Evolutionary conservation across 1,284 basidiomycete species (phyloP).

Genomic region (Trichosporon faecale): DNA sequence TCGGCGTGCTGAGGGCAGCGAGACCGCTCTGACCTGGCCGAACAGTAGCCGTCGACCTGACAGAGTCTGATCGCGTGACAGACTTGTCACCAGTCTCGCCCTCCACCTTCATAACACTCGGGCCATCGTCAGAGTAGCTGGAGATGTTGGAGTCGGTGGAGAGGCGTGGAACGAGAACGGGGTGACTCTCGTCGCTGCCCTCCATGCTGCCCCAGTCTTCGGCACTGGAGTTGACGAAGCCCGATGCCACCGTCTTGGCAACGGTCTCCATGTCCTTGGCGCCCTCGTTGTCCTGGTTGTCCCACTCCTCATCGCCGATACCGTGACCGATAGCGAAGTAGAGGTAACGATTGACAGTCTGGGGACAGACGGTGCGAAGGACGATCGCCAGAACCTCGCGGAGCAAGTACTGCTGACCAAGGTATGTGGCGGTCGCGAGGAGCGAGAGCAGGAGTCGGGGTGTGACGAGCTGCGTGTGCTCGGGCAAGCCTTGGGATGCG

Average conservation of each 20-base stretch:
- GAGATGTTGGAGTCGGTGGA: slow-evolving; percentile 21
- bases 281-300: slow-evolving; percentile 58
- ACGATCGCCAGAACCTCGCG: slow-evolving; percentile 70
- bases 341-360: slow-evolving; percentile 73
- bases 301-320: slow-evolving; percentile 57
- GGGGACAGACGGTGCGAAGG: slow-evolving; percentile 72
- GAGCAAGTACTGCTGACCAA: slow-evolving; percentile 74
- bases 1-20: not conserved
- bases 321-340: slow-evolving; percentile 76
- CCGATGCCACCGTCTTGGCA: slow-evolving; percentile 55
- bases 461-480: slow-evolving; percentile 66
- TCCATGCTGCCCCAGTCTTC: not conserved
- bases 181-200: not conserved
- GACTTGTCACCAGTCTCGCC: not conserved
- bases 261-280: slow-evolving; percentile 69
- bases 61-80: slow-evolving; percentile 14
- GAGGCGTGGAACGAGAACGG: not conserved
- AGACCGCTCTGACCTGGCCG: slow-evolving; percentile 7
- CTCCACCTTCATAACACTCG: slow-evolving; percentile 15
- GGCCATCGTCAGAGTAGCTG: slow-evolving; percentile 14
- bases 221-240: slow-evolving; percentile 9
- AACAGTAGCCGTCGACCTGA: slow-evolving; percentile 19
- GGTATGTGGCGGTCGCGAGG: slow-evolving; percentile 78
- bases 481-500: slow-evolving; percentile 55
- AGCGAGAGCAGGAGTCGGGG: slow-evolving; percentile 81